Percentiles rank a stretch among this genome's conserved stretches.
Evolutionary conservation across 176 grass and related monocot species (phyloP).

Genomic region (Aegilops longissima): DNA sequence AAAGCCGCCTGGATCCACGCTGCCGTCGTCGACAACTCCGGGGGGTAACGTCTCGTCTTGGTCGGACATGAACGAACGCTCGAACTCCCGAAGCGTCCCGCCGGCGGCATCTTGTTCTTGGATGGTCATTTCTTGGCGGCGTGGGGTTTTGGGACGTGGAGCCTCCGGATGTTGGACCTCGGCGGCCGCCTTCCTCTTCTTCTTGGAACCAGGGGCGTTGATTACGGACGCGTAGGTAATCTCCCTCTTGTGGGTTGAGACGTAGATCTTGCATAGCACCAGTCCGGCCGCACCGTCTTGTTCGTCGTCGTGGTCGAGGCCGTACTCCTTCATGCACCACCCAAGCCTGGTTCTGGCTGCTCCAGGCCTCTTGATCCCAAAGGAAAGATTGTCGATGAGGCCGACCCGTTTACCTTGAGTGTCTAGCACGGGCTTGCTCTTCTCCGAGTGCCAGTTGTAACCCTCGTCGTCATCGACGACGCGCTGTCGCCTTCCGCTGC

Average conservation of each 20-base stretch:
- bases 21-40: too few species aligned
- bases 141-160: neutral
- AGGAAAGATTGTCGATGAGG: too few species aligned
- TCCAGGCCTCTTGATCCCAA: too few species aligned
- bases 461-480: neutral
- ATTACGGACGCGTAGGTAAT: neutral
- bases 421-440: neutral
- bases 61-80: neutral
- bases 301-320: neutral
- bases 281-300: neutral
- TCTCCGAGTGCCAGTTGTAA: neutral
- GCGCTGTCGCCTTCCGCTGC: neutral
- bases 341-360: neutral
- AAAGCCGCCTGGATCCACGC: too few species aligned
- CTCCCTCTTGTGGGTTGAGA: neutral
- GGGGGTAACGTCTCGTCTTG: neutral
- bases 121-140: neutral
- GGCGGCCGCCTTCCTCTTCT: neutral
- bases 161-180: neutral
- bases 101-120: neutral
- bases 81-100: neutral
- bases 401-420: neutral
- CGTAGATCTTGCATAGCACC: conserved; percentile 19
- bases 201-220: neutral
- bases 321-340: neutral